Evolutionary conservation across 2,329 filamentous ascomycete genomes (phyloP), one percentile per base, ranked within the genome.

Genomic region (Scedosporium aurantiacum): DNA sequence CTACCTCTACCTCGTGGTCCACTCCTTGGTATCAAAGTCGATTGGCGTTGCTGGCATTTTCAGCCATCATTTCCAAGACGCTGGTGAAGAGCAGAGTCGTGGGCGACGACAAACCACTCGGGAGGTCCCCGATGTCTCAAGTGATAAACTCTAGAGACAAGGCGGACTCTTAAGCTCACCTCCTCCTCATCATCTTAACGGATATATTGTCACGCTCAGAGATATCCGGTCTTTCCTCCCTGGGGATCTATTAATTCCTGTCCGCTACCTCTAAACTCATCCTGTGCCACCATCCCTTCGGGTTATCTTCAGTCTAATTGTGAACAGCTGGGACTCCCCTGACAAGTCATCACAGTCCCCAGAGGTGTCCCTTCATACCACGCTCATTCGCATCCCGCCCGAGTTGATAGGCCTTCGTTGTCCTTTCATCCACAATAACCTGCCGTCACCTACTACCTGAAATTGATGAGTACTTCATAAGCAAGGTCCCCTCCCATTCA

Each of bases 21-120:
- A 12, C 14, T 12, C 12, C 23, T 18, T 16, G 18, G 50, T 54
- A 21, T 3, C 23, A 23, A 12, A 14, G 18, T 54, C 10, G 23
- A 7, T 37, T 50, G 8, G 5, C 37, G 41, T 47, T 37, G n/a
- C 14, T 8, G 25, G 40, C n/a, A 12, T 21, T 6, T 54, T 27
- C n/a, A 12, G 41, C 23, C 41, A 50, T 60, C n/a, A n/a, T n/a
- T n/a, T 37, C 43, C 58, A 32, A 60, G 41, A 60, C 58, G 52
- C 25, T 60, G 43, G 37, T 23, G 16, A 32, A 50, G 25, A 28
- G 45, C 23, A n/a, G 16, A 23, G 25, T 16, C 10, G 16, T 21
- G 25, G 25, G 16, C n/a, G 28, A 52, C 50, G 21, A 43, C 45
- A 8, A 60, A 25, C 58, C 25, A 14, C 8, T 37, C 16, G 58